Conservation (phyloP, 2,329 filamentous ascomycete genomes). For the Botryosphaeria agaves region DNA sequence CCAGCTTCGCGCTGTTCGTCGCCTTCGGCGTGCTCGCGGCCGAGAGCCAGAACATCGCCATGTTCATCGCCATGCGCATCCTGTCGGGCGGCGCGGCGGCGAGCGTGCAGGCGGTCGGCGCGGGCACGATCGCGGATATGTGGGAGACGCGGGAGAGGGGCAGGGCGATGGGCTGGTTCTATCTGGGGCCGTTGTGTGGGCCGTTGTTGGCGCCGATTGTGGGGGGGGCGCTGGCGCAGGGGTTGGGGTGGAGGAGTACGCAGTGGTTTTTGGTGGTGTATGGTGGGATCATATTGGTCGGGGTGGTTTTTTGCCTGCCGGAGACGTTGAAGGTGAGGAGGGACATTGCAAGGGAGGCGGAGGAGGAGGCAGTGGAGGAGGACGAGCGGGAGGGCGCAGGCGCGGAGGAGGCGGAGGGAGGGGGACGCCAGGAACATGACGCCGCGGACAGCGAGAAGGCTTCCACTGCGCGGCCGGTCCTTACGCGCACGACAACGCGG, state of each 20-base stretch:
- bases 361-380: conserved; percentile 6
- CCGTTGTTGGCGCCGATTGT: conserved; percentile 62
- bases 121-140: conserved; percentile 67
- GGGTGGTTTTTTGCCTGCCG: conserved; percentile 44
- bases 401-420: conserved; percentile 9
- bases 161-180: conserved; percentile 68
- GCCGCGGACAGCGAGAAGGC: conserved; percentile 8
- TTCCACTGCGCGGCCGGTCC: conserved; percentile 5
- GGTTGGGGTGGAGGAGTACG: conserved; percentile 56
- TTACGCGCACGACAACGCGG: conserved; percentile 38
- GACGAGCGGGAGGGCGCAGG: conserved; percentile 12
- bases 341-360: conserved; percentile 12
- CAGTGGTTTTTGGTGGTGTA: conserved; percentile 65
- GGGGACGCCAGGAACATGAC: too few species aligned
- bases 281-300: conserved; percentile 38
- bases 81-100: conserved; percentile 61
- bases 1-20: conserved; percentile 55
- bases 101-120: conserved; percentile 67
- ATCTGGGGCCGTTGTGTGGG: conserved; percentile 59
- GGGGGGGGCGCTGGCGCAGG: conserved; percentile 53
- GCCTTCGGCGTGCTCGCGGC: conserved; percentile 55
- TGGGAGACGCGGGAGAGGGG: conserved; percentile 61
- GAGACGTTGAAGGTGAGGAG: conserved; percentile 36
- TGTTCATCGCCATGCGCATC: conserved; percentile 64
- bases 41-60: conserved; percentile 49